Evolutionary conservation across 116 monocot species (phyloP), one percentile per base, ranked within the genome.

Genomic region (Trichopus zeylanicus): DNA sequence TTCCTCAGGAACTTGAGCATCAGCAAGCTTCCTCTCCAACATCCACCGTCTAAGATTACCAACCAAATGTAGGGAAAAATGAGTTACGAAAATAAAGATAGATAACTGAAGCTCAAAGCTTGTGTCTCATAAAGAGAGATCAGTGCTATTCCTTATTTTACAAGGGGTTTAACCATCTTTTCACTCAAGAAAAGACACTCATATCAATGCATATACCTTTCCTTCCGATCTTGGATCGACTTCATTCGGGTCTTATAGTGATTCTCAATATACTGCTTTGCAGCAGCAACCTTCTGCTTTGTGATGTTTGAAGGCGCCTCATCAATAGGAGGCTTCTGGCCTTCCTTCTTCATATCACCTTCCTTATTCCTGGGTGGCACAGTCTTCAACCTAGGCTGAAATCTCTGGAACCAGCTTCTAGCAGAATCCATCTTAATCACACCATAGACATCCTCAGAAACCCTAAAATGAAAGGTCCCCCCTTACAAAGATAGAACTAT

Each of bases 1-100:
- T 73, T 97, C 97, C 60, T 84, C 87, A 48, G 91, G 82, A 75
- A 91, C 91, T 59, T 97, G 79, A 62, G 91, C 97, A 82, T 97
- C 97, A 73, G 90, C 87, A 73, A 97, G 84, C 54, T 89, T 97
- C 75, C 82, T 81, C 63, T 97, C 97, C 81, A 97, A 78, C 34
- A 82, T 75, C 91, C 87, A 94, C 18, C 93, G 84, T 53, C 97
- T 97, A 55, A 5, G 9, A 49, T 22, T 24, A 4, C 49, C 7
- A 49, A 49, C 1, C 4, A 35, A 24, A 22, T 49, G 49, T 7
- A 49, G 23, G 21, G 22, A 49, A 49, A 24, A 20, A 49, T 49
- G 19, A 49, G 21, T 6, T 7, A 24, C 8, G 0, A 22, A 49
- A 49, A 22, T 7, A 22, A 24, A 6, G 34, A 5, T 22, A 49